Base-by-base conservation (phyloP, 2,329 filamentous ascomycete genomes). In the Coniochaeta prunicola region DNA sequence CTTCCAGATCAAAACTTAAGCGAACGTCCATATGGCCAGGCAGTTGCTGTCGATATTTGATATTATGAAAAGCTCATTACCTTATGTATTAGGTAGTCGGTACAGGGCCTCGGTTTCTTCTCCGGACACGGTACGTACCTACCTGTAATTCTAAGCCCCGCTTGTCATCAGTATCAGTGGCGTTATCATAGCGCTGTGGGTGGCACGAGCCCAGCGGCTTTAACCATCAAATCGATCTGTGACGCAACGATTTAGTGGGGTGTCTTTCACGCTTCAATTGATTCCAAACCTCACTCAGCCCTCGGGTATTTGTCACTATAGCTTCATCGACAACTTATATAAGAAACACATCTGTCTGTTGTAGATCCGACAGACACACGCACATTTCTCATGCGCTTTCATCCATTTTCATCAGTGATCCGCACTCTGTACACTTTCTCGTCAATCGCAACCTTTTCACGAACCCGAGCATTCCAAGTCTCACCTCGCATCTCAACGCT, bases 361-460 rank as follows among this genome's bases (percentile, higher is more conserved):
- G 45, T 26, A 45, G 40, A 2, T 30, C 24, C 24, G 24, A 30
- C 45, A 50, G 45, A 50, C 45, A 50, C 4, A 55, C 4, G 21
- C 2, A 10, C 8, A 19, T 40, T 38, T 33, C 50, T 42, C 45
- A 59, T 53, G 80, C 78, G 77, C 67, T 75, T 83, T 65, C 76
- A 75, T 64, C 76, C 73, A 56, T 69, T 80, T 58, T 73, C 79
- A 58, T 77, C 72, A 57, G 67, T 84, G 60, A 65, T 80, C 62
- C 72, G 73, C 61, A 70, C 75, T 30, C 69, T 79, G 63, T 78
- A 75, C 67, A 74, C 76, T 4, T 68, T 83, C 61, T 79, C 78
- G 61, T 76, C 76, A 4, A 68, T 83, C 61, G 79, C 78, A 61
- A 76, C 70, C 65, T 70, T 79, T 65, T 50, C 45, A 30, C 21